Evolutionary conservation across 768 basidiomycete species (phyloP), one percentile per base, ranked within the genome.

Genomic region (Nidularia sp.): DNA sequence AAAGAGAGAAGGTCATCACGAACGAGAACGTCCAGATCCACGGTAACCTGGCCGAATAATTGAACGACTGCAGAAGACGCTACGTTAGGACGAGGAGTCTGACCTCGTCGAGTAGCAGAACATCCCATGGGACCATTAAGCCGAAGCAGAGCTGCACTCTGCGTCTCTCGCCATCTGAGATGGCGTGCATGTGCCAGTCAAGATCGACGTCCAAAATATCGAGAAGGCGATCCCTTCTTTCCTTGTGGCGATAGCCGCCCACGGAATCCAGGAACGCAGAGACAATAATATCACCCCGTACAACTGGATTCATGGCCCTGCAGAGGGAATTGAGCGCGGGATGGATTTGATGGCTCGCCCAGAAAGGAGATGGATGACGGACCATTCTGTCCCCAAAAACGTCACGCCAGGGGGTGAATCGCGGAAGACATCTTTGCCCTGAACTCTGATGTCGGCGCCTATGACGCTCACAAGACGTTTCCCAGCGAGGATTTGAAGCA

Each of bases 241-340:
- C 87, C 66, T 96, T 96, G 71, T 98, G 81, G 49, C 93, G 78
- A 66, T 97, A 98, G 0, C 97, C 97, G 10, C 97, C 97, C 4
- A 99, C 92, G 13, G 93, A 95, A 66, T 99, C 92, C n/a, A 99
- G 75, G 68, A 99, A 99, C 46, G 83, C 76, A n/a, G 90, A 85
- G 2, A 99, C 97, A 33, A 85, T 74, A 55, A 98, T 95, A 67
- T 98, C 97, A 6, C 89, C 77, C 33, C 95, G 81, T 9, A 98
- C 95, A 52, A 98, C 96, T 1, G 95, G 93, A 69, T 99, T 98
- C 85, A 90, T 90, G 0, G 94, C 94, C 91, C 90, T 90, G 62
- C n/a, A 55, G 18, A 50, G 18, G 9, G 51, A 52, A 35, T 53
- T 33, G 50, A 49, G 56, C n/a, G 48, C 34, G 50, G 51, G 47